A percentile compares a stretch with the other conserved stretches of the same genome.
Evolutionary conservation across 75 land plant genomes (phyloP).

Genomic region (Pinus tabuliformis): DNA sequence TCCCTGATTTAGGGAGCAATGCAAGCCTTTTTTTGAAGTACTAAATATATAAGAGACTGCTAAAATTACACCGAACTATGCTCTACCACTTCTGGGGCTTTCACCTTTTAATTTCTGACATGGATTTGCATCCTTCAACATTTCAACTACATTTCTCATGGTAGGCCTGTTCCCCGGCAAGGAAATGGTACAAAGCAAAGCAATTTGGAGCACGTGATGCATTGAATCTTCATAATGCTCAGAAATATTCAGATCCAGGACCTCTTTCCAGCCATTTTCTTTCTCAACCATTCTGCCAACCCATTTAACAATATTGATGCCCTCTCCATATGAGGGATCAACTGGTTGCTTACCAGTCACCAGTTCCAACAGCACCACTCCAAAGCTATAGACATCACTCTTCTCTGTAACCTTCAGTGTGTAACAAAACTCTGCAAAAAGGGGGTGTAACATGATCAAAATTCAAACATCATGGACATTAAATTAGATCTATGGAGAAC

Average conservation of each 20-base stretch:
- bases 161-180: conserved; percentile 17
- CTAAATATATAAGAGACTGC: too few relatives aligned
- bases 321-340: conserved; percentile 14
- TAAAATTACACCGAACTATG: background rate
- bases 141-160: conserved; percentile 23
- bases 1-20: too few relatives aligned
- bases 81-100: background rate
- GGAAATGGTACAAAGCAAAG: conserved; percentile 25
- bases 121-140: conserved; percentile 16
- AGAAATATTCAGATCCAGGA: conserved; percentile 12
- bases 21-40: too few relatives aligned
- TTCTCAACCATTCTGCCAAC: conserved; percentile 14
- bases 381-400: conserved; percentile 26
- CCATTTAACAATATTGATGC: conserved; percentile 25
- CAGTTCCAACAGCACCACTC: conserved; percentile 22
- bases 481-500: background rate
- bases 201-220: conserved; percentile 14
- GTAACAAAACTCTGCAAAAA: conserved; percentile 22
- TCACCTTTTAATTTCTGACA: background rate
- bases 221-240: conserved; percentile 18
- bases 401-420: conserved; percentile 18
- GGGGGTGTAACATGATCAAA: background rate
- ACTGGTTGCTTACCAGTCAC: conserved; percentile 22
- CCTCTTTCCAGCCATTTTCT: conserved; percentile 10
- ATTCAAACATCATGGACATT: too few relatives aligned